Evolutionary conservation across 805 yeast species (phyloP).

Genomic region (Schwanniomyces sp.): DNA sequence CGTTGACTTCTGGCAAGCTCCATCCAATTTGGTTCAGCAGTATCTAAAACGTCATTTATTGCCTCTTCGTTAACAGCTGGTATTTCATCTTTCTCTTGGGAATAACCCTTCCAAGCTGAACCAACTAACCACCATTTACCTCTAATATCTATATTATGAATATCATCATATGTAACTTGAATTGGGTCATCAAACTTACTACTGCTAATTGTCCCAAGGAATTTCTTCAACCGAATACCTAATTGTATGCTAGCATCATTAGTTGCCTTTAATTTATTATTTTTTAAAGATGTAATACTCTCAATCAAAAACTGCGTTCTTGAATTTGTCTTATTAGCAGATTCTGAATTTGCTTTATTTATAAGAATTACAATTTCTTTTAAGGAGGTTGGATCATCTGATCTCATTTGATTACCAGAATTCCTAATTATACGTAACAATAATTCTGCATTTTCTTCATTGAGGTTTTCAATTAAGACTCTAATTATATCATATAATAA

Average conservation of each 20-base stretch:
- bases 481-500: constrained; percentile 76
- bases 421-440: constrained; percentile 69
- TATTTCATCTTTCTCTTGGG: constrained; percentile 12
- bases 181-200: constrained; percentile 66
- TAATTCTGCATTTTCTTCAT: constrained; percentile 75
- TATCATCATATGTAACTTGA: constrained; percentile 81
- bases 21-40: constrained; percentile 82
- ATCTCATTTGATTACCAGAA: constrained; percentile 81
- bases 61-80: constrained; percentile 37
- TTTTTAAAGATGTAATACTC: constrained; percentile 79
- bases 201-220: constrained; percentile 51
- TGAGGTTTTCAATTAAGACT: constrained; percentile 51
- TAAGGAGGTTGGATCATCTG: constrained; percentile 85
- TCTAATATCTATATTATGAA: constrained; percentile 66
- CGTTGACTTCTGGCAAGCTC: constrained; percentile 82
- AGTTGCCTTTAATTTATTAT: constrained; percentile 66
- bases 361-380: constrained; percentile 70
- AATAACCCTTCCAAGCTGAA: constrained; percentile 89
- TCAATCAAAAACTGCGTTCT: constrained; percentile 84
- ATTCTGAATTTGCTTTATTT: constrained; percentile 44
- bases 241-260: constrained; percentile 56
- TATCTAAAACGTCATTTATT: constrained; percentile 62
- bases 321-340: constrained; percentile 40
- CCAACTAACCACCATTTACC: constrained; percentile 99
- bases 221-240: constrained; percentile 60